Percentiles rank a stretch among this genome's conserved stretches.
phyloP scores from a whole-genome alignment of 139 green algal species.

The Deuterostichococcus epilithicus region DNA sequence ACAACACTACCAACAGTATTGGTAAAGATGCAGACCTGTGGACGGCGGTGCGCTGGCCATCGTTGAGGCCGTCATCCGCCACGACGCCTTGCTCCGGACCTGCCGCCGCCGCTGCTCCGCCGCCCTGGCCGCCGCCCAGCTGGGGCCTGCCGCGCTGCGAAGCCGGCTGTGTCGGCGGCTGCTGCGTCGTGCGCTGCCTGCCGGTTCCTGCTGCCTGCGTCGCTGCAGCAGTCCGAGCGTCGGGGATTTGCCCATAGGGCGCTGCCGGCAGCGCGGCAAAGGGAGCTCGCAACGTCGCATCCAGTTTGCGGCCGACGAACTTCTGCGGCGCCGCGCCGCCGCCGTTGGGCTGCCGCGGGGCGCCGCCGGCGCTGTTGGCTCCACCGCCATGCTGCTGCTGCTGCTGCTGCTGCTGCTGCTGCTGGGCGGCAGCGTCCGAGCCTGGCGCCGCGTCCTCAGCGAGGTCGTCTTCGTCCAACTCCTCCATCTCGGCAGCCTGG shows the following conservation, averaged over 20 bases:
- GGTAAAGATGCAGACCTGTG: not conserved
- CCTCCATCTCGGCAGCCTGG: not conserved
- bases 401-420: not conserved
- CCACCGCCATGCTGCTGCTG: too few species aligned
- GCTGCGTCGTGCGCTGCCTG: too few species aligned
- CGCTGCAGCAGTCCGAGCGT: not conserved
- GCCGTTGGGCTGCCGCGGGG: not conserved
- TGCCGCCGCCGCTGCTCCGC: not conserved
- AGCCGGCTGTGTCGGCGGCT: too few species aligned
- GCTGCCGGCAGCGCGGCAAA: not conserved
- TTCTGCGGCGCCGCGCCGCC: not conserved
- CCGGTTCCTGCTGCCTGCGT: too few species aligned
- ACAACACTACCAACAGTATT: too few species aligned
- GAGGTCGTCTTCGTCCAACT: not conserved
- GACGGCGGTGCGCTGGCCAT: slow-evolving; percentile 64
- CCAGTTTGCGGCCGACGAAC: not conserved
- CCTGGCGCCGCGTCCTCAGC: too few species aligned
- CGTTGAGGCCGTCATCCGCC: slow-evolving; percentile 46
- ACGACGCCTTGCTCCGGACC: not conserved
- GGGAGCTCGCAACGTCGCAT: too few species aligned
- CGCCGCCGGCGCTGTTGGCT: too few species aligned
- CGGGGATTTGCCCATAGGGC: not conserved
- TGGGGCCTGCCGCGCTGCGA: too few species aligned
- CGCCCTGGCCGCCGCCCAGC: not conserved
- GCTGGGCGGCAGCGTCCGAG: too few species aligned